These are phyloP conservation scores for Lepiota subincarnata DNA, from an alignment of 768 basidiomycete species.

Conservation along the genomic window DNA sequence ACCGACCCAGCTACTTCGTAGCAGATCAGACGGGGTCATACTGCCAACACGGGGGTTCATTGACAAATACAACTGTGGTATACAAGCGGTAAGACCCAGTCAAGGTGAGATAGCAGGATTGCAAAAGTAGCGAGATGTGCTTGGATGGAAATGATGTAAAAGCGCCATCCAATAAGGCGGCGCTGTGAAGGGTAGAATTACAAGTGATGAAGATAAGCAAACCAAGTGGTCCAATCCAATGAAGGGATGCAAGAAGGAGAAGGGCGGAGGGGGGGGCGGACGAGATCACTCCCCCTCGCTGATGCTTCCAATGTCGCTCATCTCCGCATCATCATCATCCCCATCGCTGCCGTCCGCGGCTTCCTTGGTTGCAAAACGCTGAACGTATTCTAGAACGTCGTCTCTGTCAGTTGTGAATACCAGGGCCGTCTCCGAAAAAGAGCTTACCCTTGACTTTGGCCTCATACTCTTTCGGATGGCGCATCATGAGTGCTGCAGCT, in stretches of 20 bases:
- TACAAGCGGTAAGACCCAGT: conserved; percentile 13
- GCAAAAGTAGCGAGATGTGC: conserved; percentile 10
- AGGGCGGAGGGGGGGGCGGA: neutral
- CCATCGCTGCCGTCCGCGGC: conserved; percentile 62
- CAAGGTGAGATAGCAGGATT: conserved; percentile 8
- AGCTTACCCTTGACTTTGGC: conserved; percentile 82
- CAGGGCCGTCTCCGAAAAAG: neutral
- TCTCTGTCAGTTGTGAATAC: neutral
- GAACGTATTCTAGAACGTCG: conserved; percentile 79
- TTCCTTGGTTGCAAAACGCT: conserved; percentile 88
- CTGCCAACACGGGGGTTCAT: conserved; percentile 13
- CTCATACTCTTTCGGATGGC: conserved; percentile 95
- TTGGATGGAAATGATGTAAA: neutral
- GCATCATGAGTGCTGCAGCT: conserved; percentile 95
- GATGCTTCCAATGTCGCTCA: conserved; percentile 85
- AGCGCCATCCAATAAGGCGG: neutral
- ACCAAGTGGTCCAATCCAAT: conserved; percentile 7
- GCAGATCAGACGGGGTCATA: neutral
- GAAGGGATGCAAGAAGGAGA: neutral
- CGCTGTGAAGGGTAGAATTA: conserved; percentile 6
- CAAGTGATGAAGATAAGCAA: conserved; percentile 6
- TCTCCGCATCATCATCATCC: conserved; percentile 75
- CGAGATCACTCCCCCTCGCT: conserved; percentile 57
- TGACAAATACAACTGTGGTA: conserved; percentile 22
- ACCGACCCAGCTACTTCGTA: conserved; percentile 16